A percentile compares a stretch with the other conserved stretches of the same genome.
Evolutionary conservation across 202 grass and related monocot species (phyloP).

Genomic region (Panicum hallii): DNA sequence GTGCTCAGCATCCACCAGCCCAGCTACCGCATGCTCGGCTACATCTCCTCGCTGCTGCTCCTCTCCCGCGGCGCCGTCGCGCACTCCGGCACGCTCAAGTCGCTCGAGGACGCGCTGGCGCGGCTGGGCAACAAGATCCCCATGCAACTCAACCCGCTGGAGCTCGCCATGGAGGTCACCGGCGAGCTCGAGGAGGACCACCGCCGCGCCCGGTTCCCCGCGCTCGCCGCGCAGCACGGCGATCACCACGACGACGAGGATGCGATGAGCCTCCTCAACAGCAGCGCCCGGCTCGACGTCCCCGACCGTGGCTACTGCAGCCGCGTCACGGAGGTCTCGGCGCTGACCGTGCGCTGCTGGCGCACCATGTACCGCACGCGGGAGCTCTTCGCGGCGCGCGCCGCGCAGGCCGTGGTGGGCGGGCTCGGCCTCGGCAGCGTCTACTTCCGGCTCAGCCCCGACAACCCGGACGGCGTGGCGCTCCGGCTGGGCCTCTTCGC

Average conservation of each 20-base stretch:
- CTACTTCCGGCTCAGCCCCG: constrained; percentile 56
- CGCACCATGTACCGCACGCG: constrained; percentile 81
- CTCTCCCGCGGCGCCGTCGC: constrained; percentile 72
- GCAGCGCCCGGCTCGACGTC: not conserved
- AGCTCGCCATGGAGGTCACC: constrained; percentile 84
- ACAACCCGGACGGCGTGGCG: constrained; percentile 56
- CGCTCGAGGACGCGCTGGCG: constrained; percentile 58
- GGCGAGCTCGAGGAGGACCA: constrained; percentile 48
- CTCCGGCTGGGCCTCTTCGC: constrained; percentile 85
- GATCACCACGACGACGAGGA: not conserved
- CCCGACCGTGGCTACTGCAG: constrained; percentile 54
- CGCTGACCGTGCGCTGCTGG: constrained; percentile 71
- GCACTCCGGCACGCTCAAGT: constrained; percentile 64
- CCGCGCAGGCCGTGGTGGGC: constrained; percentile 76
- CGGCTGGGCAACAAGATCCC: constrained; percentile 67
- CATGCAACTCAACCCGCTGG: constrained; percentile 71
- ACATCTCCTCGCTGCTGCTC: constrained; percentile 73
- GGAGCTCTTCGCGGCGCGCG: constrained; percentile 78
- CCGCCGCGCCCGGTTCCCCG: not conserved
- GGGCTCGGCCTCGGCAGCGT: constrained; percentile 82
- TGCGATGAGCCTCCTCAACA: not conserved
- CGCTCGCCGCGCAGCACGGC: not conserved
- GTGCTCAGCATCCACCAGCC: constrained; percentile 95
- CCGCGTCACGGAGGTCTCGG: constrained; percentile 54
- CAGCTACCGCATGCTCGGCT: constrained; percentile 83